Base-by-base conservation (phyloP, 257 asterid genomes). In the Nicotiana sylvestris region DNA sequence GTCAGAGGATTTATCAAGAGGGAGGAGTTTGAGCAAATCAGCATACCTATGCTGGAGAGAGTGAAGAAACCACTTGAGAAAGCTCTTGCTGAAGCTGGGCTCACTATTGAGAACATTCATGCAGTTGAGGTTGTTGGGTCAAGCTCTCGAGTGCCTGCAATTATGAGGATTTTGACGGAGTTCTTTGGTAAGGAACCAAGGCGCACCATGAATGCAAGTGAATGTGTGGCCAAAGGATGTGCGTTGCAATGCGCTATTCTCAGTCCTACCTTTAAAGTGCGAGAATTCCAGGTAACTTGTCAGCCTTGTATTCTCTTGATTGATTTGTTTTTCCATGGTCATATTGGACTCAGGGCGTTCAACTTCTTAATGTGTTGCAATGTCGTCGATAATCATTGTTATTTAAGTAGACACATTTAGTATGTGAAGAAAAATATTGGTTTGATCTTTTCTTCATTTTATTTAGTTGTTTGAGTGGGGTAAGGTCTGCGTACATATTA, bases 181-280 rank as follows among this genome's bases (percentile, higher is more conserved):
- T 96, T 94, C 92, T 96, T 94, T 49, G 92, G 94, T 25, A 91
- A 89, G 90, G 98, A 96, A 83, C 99, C 98, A 2, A 89, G 97
- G 80, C 97, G 99, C 15, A 96, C 99, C 68, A 96, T 96, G 99
- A 96, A 96, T 85, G 99, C 98, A 25, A 94, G 98, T 81, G 99
- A 96, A 87, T 96, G 98, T 87, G 98, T 96, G 67, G 94, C 98
- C 46, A 96, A 96, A 86, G 99, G 99, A 21, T 86, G 90, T 86
- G 99, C 98, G 30, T 81, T 96, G 72, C 90, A 96, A 78, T 94
- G 98, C 85, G 99, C 99, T 32, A 94, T 94, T 66, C 95, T 94
- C 25, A 94, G 98, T 61, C 98, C 98, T 15, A 94, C 98, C 15
- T 94, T 94, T 85, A 94, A 94, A 94, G 98, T 94, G 84, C 89